phyloP scores from a whole-genome alignment of 306 rosid species.

The Argentina anserina region DNA sequence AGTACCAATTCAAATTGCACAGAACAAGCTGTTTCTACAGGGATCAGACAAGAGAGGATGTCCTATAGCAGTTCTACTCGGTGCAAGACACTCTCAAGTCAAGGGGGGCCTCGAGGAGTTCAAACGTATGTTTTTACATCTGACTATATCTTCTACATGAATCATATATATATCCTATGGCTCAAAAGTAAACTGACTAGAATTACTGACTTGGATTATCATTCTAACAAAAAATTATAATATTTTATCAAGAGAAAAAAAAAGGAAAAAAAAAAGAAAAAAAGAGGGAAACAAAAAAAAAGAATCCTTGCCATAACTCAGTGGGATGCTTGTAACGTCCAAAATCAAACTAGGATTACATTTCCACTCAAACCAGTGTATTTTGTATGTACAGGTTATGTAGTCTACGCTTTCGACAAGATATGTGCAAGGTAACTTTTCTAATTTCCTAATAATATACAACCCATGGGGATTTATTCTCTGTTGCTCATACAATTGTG shows the following conservation, averaged over 20 bases:
- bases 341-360: background rate
- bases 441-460: background rate
- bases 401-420: slow-evolving; percentile 43
- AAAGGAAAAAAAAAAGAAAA: background rate
- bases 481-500: background rate
- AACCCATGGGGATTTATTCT: background rate
- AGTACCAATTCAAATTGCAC: slow-evolving; percentile 42
- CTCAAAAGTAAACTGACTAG: background rate
- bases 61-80: slow-evolving; percentile 44
- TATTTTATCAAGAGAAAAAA: background rate
- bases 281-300: no score
- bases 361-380: background rate
- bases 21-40: slow-evolving; percentile 41
- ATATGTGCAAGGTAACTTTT: slow-evolving; percentile 42
- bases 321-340: background rate
- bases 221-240: background rate
- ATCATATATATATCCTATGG: background rate
- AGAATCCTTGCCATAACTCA: background rate
- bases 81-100: slow-evolving; percentile 52
- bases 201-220: background rate
- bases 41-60: slow-evolving; percentile 58
- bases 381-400: slow-evolving; percentile 37
- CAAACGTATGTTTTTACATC: slow-evolving; percentile 36
- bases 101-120: slow-evolving; percentile 34
- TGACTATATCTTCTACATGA: background rate